These are phyloP conservation scores for Zygosaccharomyces pseudobailii DNA, from an alignment of 1,139 yeast genomes.

Conservation along the genomic window DNA sequence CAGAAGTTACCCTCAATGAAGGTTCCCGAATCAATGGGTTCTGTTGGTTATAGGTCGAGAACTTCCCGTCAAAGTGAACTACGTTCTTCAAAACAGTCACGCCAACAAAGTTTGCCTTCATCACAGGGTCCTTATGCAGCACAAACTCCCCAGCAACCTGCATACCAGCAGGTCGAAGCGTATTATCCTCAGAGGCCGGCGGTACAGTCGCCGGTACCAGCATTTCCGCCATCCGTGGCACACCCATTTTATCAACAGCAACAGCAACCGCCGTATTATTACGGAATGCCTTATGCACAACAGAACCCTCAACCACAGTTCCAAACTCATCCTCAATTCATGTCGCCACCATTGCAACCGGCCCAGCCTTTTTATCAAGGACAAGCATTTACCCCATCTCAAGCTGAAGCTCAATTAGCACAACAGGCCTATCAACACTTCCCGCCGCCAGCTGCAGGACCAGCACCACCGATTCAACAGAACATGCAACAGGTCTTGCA, in stretches of 20 bases:
- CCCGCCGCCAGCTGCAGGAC: slow-evolving; percentile 10
- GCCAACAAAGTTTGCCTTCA: not conserved
- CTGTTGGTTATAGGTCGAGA: slow-evolving; percentile 23
- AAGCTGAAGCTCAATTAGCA: slow-evolving; percentile 8
- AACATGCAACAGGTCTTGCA: slow-evolving; percentile 31
- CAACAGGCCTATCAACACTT: not conserved
- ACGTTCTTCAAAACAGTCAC: not conserved
- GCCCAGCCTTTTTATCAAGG: slow-evolving; percentile 3
- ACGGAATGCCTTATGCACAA: slow-evolving; percentile 12
- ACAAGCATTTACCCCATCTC: slow-evolving; percentile 7
- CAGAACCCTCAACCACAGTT: slow-evolving; percentile 5
- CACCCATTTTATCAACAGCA: slow-evolving; percentile 8
- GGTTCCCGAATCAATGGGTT: slow-evolving; percentile 16
- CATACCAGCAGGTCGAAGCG: not conserved
- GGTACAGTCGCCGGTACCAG: not conserved
- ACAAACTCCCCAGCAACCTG: not conserved
- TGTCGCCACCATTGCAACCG: not conserved
- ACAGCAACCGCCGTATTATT: slow-evolving; percentile 5
- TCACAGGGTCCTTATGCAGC: slow-evolving; percentile 2
- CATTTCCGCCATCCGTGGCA: not conserved
- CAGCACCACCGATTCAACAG: slow-evolving; percentile 7
- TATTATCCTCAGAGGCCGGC: slow-evolving; percentile 3
- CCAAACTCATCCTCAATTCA: slow-evolving; percentile 5
- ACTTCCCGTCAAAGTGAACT: slow-evolving; percentile 16
- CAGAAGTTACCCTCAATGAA: slow-evolving; percentile 15